Evolutionary conservation across 83 land plant species (phyloP), one percentile per base, ranked within the genome.

Genomic region (Picea abies): DNA sequence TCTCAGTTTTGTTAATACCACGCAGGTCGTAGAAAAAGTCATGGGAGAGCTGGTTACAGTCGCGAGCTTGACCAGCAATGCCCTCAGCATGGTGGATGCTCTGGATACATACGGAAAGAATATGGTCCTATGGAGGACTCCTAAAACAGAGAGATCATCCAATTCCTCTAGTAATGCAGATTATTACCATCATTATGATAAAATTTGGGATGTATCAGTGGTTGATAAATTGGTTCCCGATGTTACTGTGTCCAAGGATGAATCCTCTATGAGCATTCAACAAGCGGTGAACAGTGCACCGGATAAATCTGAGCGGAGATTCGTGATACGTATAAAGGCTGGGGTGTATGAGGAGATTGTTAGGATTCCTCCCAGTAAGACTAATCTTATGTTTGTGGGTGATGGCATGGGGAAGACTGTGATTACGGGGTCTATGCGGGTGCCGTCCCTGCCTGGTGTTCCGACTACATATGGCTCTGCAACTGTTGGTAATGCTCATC

Each of bases 1-100:
- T 29, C 82, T 91, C 69, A 88, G 82, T 78, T 90, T 90, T 85
- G 89, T 83, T 41, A 90, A 90, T 79, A 82, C 80, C 69, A 84
- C 92, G 5, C 5, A 67, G 8, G 3, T 25, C 49, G 87, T 91
- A 29, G 80, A 72, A 63, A 65, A 5, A 8, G n/a, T 11, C 68
- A 65, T 65, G 68, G 8, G 9, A 65, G 26, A 65, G 7, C 23
- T 65, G 1, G 68, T 77, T 63, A 78, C 60, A 12, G 61, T 63
- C 19, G 41, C 15, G 63, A 67, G 2, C 29, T 19, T 84, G 12
- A 80, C 85, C 16, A 80, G 83, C 49, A 84, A 80, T 80, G 85
- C 82, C 12, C 83, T 84, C 3, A 80, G 83, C 41, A 79, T 84
- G 85, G 25, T 80, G 29, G 63, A 35, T 26, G 85, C 85, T 16